These are phyloP conservation scores for Dactylorhiza incarnata DNA, from an alignment of 106 monocot genomes.

Conservation along the genomic window DNA sequence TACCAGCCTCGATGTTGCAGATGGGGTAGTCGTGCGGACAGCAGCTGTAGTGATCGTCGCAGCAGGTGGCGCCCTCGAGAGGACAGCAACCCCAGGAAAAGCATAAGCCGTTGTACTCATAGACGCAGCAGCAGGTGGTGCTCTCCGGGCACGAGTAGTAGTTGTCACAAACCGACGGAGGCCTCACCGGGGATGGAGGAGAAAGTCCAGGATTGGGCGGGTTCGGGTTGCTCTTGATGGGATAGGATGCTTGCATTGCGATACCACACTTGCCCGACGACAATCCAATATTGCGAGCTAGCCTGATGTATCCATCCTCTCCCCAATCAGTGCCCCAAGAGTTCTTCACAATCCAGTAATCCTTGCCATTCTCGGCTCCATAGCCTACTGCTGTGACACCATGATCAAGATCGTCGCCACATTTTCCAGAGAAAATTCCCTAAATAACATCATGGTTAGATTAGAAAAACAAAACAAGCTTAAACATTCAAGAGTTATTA, in stretches of 20 bases:
- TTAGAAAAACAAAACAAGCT: too few relatives aligned
- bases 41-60: constrained; percentile 74
- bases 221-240: constrained; percentile 40
- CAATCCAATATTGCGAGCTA: constrained; percentile 32
- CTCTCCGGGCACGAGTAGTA: constrained; percentile 48
- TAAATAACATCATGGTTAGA: constrained; percentile 3
- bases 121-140: constrained; percentile 81
- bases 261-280: constrained; percentile 58
- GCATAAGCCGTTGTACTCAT: constrained; percentile 36
- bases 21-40: constrained; percentile 78
- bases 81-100: constrained; percentile 86
- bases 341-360: constrained; percentile 69
- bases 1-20: constrained; percentile 36
- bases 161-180: constrained; percentile 38
- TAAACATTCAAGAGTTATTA: too few relatives aligned
- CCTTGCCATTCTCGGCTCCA: constrained; percentile 47
- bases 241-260: constrained; percentile 55
- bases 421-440: constrained; percentile 66
- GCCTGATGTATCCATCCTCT: constrained; percentile 50
- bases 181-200: constrained; percentile 43
- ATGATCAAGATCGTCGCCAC: constrained; percentile 64
- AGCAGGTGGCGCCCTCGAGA: constrained; percentile 58
- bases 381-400: constrained; percentile 73
- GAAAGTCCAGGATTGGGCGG: constrained; percentile 51
- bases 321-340: constrained; percentile 63